Evolutionary conservation across 2,329 filamentous ascomycete genomes (phyloP).

Genomic region (Tolypocladium paradoxum): DNA sequence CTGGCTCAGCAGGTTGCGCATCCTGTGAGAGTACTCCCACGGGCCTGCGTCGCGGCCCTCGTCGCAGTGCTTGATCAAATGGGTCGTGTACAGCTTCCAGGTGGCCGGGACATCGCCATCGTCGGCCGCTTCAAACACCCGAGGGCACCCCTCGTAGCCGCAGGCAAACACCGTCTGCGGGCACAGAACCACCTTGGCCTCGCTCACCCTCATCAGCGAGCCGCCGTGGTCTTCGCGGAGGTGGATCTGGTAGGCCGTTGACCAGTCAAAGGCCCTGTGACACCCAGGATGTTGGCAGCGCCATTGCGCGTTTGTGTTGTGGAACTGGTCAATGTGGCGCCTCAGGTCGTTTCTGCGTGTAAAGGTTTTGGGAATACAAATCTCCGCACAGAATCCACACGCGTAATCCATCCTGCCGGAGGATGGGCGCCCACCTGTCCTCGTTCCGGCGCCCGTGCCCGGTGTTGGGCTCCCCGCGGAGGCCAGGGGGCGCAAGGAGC

Average conservation of each 20-base stretch:
- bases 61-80: constrained; percentile 37
- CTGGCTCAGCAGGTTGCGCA: constrained; percentile 34
- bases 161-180: constrained; percentile 38
- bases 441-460: background rate
- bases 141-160: constrained; percentile 32
- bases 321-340: constrained; percentile 37
- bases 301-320: constrained; percentile 36
- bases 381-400: constrained; percentile 24
- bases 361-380: constrained; percentile 29
- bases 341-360: constrained; percentile 37
- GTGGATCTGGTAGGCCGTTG: constrained; percentile 35
- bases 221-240: constrained; percentile 33
- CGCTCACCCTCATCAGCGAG: constrained; percentile 28
- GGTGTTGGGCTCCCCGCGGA: background rate
- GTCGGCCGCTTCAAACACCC: constrained; percentile 31
- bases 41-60: constrained; percentile 26
- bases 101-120: constrained; percentile 26
- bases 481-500: background rate
- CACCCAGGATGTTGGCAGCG: constrained; percentile 32
- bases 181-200: constrained; percentile 31
- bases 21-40: constrained; percentile 33
- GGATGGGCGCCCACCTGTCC: background rate
- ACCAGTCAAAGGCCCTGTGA: constrained; percentile 34
- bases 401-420: constrained; percentile 13
- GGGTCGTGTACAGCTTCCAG: constrained; percentile 34